Conservation (phyloP, 495 filamentous ascomycete species). For the Neurospora terricola region DNA sequence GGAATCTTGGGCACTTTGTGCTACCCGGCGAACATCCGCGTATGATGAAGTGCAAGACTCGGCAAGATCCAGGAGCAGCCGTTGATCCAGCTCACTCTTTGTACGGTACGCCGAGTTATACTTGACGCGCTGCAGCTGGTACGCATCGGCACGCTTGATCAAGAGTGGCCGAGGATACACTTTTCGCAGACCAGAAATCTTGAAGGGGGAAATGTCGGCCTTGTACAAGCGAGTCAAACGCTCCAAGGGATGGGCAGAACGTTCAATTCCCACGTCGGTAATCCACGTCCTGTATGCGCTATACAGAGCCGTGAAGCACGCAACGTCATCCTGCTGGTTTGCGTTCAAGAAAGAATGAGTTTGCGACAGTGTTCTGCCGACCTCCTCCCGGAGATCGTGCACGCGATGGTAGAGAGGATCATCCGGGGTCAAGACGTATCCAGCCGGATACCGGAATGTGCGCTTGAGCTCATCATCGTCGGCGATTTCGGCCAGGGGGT, state of each 20-base stretch:
- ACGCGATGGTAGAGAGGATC: conserved; percentile 57
- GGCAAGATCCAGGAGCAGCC: conserved; percentile 76
- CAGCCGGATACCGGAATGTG: conserved; percentile 74
- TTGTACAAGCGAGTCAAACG: conserved; percentile 70
- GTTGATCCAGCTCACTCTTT: conserved; percentile 74
- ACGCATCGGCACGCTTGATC: conserved; percentile 81
- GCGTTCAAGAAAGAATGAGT: conserved; percentile 75
- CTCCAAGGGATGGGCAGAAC: conserved; percentile 88
- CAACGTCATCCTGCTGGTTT: conserved; percentile 90
- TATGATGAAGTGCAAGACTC: conserved; percentile 89
- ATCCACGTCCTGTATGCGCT: conserved; percentile 94
- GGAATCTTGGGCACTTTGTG: conserved; percentile 84
- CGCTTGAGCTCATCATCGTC: conserved; percentile 78
- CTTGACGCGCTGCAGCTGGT: conserved; percentile 84
- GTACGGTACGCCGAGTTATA: conserved; percentile 84
- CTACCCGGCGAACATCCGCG: conserved; percentile 87
- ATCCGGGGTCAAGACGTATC: conserved; percentile 63
- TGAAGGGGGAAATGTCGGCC: conserved; percentile 83
- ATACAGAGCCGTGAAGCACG: conserved; percentile 88
- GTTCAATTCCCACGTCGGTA: conserved; percentile 90
- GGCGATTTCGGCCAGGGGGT: conserved; percentile 53
- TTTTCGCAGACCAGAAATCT: conserved; percentile 85
- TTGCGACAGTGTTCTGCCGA: conserved; percentile 69
- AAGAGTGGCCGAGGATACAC: conserved; percentile 84
- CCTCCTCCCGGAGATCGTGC: conserved; percentile 66